Conservation (phyloP, 2,329 filamentous ascomycete species). For the Tolypocladium sp. region DNA sequence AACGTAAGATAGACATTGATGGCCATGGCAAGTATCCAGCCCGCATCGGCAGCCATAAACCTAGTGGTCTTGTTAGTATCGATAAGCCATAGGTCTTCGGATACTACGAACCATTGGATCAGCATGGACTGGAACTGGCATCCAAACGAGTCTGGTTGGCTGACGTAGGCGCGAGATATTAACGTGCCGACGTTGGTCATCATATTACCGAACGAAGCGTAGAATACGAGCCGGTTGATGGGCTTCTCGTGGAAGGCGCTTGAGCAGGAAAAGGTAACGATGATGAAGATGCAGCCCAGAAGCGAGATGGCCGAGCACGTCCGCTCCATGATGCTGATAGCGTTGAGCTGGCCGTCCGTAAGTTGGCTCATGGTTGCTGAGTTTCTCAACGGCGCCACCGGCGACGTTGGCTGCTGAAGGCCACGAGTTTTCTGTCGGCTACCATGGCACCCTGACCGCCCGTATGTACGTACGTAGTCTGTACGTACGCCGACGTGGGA, state of each 20-base stretch:
- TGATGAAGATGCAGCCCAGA: conserved; percentile 61
- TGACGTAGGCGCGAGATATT: conserved; percentile 55
- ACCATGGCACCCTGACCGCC: neutral
- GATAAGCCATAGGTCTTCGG: neutral
- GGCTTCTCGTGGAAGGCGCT: conserved; percentile 63
- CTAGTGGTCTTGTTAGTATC: conserved; percentile 26
- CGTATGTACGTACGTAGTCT: neutral
- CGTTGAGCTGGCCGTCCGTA: neutral
- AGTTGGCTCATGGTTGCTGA: neutral
- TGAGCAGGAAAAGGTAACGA: conserved; percentile 60
- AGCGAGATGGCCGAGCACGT: conserved; percentile 63
- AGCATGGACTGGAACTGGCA: conserved; percentile 71
- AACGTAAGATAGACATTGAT: conserved; percentile 72
- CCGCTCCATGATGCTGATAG: conserved; percentile 55
- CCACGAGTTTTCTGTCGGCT: too few relatives aligned
- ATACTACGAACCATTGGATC: conserved; percentile 45
- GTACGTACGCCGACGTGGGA: neutral
- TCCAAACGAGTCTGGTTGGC: conserved; percentile 35
- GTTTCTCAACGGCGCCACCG: neutral
- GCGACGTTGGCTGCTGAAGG: neutral
- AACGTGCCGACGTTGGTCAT: conserved; percentile 69
- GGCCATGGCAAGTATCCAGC: conserved; percentile 71
- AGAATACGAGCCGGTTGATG: conserved; percentile 81
- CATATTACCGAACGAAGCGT: conserved; percentile 73
- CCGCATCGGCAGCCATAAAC: conserved; percentile 63